A percentile compares a stretch with the other conserved stretches of the same genome.
phyloP scores from a whole-genome alignment of 768 basidiomycete genomes.

The Agaricus blazei region DNA sequence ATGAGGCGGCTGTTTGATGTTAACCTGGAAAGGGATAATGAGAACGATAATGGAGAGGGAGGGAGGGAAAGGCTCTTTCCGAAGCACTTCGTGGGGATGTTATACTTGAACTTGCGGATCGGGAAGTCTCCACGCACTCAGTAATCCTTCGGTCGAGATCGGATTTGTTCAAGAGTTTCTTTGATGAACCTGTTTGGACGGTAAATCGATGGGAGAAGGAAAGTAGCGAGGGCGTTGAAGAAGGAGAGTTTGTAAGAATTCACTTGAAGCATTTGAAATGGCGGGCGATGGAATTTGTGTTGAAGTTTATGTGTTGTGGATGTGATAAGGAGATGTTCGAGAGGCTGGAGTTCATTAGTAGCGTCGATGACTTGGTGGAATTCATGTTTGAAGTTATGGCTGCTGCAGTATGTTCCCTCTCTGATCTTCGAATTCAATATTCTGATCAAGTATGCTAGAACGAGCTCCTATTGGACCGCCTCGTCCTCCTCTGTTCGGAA shows the following conservation, averaged over 20 bases:
- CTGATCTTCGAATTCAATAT: neutral
- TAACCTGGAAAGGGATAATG: constrained; percentile 11
- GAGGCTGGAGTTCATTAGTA: constrained; percentile 50
- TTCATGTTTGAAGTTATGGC: constrained; percentile 86
- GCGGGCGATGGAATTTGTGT: constrained; percentile 70
- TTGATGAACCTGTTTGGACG: constrained; percentile 83
- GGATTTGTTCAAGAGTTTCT: constrained; percentile 79
- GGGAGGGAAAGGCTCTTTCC: neutral
- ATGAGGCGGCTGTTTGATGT: constrained; percentile 44
- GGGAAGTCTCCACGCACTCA: constrained; percentile 64
- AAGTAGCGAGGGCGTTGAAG: constrained; percentile 3
- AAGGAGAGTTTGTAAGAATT: constrained; percentile 46
- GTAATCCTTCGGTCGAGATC: constrained; percentile 77
- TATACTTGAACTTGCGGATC: constrained; percentile 64
- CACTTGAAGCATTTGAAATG: constrained; percentile 69
- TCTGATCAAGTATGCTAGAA: constrained; percentile 41
- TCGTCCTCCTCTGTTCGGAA: constrained; percentile 78
- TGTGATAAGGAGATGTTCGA: constrained; percentile 64
- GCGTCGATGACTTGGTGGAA: constrained; percentile 73
- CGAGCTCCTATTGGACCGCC: constrained; percentile 82
- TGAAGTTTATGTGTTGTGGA: constrained; percentile 77
- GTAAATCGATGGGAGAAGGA: constrained; percentile 38
- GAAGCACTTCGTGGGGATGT: constrained; percentile 56
- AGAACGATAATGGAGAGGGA: neutral
- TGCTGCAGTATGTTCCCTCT: constrained; percentile 56